Conservation (phyloP, 495 filamentous ascomycete species). For the Pyronema domesticum region DNA sequence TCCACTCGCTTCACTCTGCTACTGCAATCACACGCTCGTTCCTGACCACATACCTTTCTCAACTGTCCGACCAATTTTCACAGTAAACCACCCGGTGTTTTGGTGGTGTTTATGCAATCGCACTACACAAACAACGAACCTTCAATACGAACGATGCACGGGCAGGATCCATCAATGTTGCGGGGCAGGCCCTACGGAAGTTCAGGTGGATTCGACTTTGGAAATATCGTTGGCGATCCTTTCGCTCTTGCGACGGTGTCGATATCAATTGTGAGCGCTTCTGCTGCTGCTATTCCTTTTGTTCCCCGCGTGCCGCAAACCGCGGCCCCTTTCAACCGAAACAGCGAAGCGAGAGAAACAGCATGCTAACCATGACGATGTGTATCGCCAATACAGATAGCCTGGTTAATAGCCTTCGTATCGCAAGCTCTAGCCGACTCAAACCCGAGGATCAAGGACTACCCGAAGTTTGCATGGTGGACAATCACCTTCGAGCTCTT, state of each 20-base stretch:
- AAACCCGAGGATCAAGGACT: conserved; percentile 29
- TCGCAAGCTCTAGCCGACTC: conserved; percentile 61
- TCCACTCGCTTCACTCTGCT: not conserved
- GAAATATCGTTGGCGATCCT: conserved; percentile 86
- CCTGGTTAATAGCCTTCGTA: conserved; percentile 86
- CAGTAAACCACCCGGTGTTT: too few species aligned
- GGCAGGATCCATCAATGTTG: conserved; percentile 29
- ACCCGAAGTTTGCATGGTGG: conserved; percentile 86
- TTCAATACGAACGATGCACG: conserved; percentile 69
- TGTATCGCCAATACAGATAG: conserved; percentile 42
- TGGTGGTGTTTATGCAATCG: conserved; percentile 38
- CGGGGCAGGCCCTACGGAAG: conserved; percentile 32
- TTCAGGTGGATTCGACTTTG: conserved; percentile 47
- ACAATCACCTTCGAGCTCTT: conserved; percentile 68
- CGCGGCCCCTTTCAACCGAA: not conserved
- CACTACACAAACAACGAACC: conserved; percentile 58
- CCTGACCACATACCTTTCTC: not conserved
- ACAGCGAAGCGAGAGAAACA: not conserved
- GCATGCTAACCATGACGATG: not conserved
- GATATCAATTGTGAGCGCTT: conserved; percentile 61
- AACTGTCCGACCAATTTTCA: not conserved
- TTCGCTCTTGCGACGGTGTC: conserved; percentile 90
- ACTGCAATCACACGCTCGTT: not conserved
- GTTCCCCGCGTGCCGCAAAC: not conserved
- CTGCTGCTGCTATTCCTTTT: not conserved